Conservation (phyloP, 768 basidiomycete species). For the Pleurotus eryngii region DNA sequence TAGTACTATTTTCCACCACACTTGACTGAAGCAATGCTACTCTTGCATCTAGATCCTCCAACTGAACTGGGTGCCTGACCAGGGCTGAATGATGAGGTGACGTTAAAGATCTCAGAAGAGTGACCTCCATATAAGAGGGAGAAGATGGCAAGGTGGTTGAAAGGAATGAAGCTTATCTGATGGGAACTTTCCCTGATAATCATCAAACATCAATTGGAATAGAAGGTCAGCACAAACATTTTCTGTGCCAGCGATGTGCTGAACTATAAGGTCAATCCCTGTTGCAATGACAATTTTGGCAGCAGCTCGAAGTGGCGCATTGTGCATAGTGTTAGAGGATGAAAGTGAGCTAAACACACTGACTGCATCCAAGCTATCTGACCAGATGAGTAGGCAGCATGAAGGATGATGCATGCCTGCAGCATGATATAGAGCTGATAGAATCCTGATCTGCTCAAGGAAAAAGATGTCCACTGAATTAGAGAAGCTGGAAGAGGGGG, state of each 20-base stretch:
- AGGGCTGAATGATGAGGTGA: not conserved
- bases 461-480: conserved; percentile 19
- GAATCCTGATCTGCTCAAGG: conserved; percentile 19
- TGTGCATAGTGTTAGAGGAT: conserved; percentile 1
- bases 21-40: conserved; percentile 15
- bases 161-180: conserved; percentile 17
- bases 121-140: conserved; percentile 14
- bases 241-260: conserved; percentile 14
- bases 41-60: conserved; percentile 13
- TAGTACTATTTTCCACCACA: conserved; percentile 17
- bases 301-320: conserved; percentile 10
- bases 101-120: not conserved
- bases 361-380: conserved; percentile 19
- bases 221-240: conserved; percentile 16
- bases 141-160: conserved; percentile 13
- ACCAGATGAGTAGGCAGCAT: conserved; percentile 12
- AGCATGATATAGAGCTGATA: conserved; percentile 15
- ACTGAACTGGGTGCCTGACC: not conserved
- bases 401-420: conserved; percentile 13
- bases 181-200: conserved; percentile 12
- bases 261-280: conserved; percentile 15
- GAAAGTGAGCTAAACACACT: conserved; percentile 12
- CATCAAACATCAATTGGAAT: conserved; percentile 13
- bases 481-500: not conserved
- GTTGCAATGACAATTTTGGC: conserved; percentile 12